phyloP scores from a whole-genome alignment of 2,329 filamentous ascomycete genomes.

The Colletotrichum siamense region DNA sequence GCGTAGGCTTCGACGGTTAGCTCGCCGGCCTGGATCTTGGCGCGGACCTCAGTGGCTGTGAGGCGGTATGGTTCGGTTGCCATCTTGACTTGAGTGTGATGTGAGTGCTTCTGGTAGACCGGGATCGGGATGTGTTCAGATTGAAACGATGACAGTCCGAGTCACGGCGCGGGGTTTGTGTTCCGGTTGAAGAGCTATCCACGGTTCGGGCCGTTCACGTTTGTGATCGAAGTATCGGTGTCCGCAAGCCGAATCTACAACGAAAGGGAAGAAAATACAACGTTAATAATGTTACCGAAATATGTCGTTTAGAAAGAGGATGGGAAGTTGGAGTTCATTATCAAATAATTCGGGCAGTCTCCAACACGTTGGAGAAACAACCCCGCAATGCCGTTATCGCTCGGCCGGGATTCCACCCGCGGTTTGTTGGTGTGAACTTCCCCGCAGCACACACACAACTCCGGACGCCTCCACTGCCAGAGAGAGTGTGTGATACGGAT shows the following conservation, averaged over 20 bases:
- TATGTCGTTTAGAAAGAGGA: neutral
- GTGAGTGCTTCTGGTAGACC: rapidly evolving
- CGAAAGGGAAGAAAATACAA: neutral
- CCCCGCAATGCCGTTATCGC: conserved; percentile 14
- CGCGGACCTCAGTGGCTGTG: conserved; percentile 47
- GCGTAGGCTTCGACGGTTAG: conserved; percentile 57
- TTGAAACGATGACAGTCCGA: neutral
- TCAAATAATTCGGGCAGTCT: neutral
- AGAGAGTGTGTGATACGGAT: neutral
- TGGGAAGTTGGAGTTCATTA: neutral
- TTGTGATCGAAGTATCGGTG: neutral
- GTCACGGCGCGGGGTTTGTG: neutral
- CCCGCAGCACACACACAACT: neutral
- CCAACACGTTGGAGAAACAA: neutral
- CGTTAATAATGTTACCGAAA: rapidly evolving
- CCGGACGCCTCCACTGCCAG: neutral
- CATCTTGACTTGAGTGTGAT: neutral
- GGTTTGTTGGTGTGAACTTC: neutral
- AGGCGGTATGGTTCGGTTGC: conserved; percentile 17
- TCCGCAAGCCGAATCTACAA: neutral
- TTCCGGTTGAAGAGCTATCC: neutral
- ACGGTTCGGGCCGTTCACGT: neutral
- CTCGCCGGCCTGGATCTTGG: conserved; percentile 40
- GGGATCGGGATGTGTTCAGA: neutral
- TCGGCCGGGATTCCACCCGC: neutral